A percentile compares a stretch with the other conserved stretches of the same genome.
Evolutionary conservation across 257 asterid genomes (phyloP).

Genomic region (Lantana camara): DNA sequence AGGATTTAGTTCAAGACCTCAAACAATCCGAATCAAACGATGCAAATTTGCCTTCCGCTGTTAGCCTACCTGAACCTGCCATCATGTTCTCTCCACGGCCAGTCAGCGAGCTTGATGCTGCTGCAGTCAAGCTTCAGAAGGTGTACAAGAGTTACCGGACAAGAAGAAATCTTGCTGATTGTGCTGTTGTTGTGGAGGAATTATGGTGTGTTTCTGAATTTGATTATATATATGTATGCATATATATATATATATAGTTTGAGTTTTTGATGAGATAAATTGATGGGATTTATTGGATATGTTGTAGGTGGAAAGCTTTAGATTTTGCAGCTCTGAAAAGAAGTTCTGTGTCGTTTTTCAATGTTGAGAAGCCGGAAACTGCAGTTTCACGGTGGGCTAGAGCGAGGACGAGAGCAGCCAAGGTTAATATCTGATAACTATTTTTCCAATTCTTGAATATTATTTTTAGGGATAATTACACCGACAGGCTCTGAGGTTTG

Average conservation of each 20-base stretch:
- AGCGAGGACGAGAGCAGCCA: conserved; percentile 90
- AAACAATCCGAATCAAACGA: conserved; percentile 30
- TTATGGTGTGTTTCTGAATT: conserved; percentile 63
- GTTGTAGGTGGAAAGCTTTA: conserved; percentile 90
- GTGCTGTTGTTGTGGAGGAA: conserved; percentile 97
- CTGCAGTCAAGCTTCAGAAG: conserved; percentile 88
- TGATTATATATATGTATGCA: too few species aligned
- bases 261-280: conserved; percentile 4
- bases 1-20: conserved; percentile 49
- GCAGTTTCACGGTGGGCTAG: conserved; percentile 95
- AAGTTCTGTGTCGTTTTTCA: conserved; percentile 86
- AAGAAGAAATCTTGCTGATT: conserved; percentile 88
- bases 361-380: conserved; percentile 77
- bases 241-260: neutral
- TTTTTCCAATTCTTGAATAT: neutral
- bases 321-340: conserved; percentile 81
- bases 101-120: conserved; percentile 83
- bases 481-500: too few species aligned
- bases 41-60: conserved; percentile 8
- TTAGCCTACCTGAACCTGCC: conserved; percentile 62
- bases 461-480: too few species aligned
- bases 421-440: conserved; percentile 38
- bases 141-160: conserved; percentile 92
- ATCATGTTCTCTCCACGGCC: conserved; percentile 69
- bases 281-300: conserved; percentile 14